A percentile compares a stretch with the other conserved stretches of the same genome.
Conservation (phyloP, 75 land plant species). For the Cupressus sempervirens region DNA sequence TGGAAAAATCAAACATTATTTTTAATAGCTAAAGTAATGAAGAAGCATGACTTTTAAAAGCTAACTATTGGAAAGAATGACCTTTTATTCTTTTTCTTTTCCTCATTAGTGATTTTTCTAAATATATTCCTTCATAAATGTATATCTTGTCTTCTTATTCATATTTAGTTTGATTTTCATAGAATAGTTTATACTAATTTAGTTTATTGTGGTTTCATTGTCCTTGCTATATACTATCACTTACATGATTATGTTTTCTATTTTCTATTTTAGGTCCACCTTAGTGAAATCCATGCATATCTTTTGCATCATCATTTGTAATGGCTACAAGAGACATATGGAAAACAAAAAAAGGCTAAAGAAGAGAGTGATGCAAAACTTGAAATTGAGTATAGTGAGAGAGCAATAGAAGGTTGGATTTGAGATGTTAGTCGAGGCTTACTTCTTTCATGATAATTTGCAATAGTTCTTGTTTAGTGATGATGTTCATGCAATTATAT, state of each 20-base stretch:
- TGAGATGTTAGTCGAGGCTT: neutral
- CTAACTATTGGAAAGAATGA: neutral
- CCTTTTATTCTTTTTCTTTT: neutral
- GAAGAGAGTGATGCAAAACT: constrained; percentile 29
- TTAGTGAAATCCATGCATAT: constrained; percentile 79
- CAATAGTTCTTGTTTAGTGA: neutral
- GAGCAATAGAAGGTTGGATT: constrained; percentile 31
- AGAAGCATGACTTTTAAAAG: neutral
- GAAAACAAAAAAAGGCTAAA: constrained; percentile 21
- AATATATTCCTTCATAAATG: no score
- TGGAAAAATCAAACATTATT: no score
- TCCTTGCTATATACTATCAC: neutral
- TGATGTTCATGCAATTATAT: no score
- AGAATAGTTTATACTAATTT: neutral
- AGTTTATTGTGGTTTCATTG: neutral
- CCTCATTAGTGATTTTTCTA: no score
- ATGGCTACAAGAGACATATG: constrained; percentile 50
- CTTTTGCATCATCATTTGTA: constrained; percentile 75
- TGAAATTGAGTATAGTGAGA: constrained; percentile 14
- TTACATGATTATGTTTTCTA: neutral
- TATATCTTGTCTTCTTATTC: no score
- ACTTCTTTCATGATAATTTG: neutral
- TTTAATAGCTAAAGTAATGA: no score
- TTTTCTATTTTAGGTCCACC: constrained; percentile 50
- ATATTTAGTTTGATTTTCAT: neutral